phyloP scores from a whole-genome alignment of 2,329 filamentous ascomycete species.

The Fusarium pininemorale region DNA sequence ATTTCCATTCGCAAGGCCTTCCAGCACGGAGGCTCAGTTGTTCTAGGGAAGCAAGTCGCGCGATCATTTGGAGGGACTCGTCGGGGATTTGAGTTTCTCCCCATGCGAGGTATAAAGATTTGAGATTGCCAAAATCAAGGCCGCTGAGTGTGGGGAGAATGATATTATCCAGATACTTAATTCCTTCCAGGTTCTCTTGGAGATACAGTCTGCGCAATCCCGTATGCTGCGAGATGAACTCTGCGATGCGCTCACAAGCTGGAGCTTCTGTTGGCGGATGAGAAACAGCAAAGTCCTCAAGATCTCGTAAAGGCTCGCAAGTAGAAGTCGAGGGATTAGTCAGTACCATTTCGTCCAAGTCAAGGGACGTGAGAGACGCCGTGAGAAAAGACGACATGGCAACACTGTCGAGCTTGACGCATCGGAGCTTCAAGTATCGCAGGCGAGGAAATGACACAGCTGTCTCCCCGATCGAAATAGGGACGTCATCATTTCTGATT shows the following conservation, averaged over 20 bases:
- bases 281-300: neutral
- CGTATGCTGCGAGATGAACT: neutral
- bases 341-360: neutral
- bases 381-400: neutral
- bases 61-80: neutral
- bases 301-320: neutral
- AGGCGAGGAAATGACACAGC: constrained; percentile 6
- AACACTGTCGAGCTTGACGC: neutral
- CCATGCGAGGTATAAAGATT: constrained; percentile 18
- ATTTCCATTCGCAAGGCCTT: neutral
- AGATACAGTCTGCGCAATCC: neutral
- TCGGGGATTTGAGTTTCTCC: neutral
- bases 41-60: constrained; percentile 12
- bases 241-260: neutral
- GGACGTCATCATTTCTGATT: neutral
- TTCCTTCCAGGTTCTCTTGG: neutral
- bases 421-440: neutral
- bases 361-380: neutral
- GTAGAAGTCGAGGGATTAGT: too few relatives aligned
- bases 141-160: constrained; percentile 12
- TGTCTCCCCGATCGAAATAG: neutral
- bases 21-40: constrained; percentile 10
- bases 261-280: fast-evolving
- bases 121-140: neutral
- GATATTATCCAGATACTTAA: neutral